phyloP scores from a whole-genome alignment of 148 eudicot species.

The Camellia granthamiana region DNA sequence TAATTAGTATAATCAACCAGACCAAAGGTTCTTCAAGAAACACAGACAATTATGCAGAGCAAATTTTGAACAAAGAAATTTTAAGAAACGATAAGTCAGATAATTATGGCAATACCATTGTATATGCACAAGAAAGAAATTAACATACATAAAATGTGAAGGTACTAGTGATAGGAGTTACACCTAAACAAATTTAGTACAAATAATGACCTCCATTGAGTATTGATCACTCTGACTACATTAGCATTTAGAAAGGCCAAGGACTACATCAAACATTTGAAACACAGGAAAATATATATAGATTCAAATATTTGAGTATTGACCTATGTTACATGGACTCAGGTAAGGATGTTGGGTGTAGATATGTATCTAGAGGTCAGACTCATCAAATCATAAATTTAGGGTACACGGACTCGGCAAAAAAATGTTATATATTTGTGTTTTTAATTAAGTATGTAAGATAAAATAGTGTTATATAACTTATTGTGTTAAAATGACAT shows the following conservation, averaged over 20 bases:
- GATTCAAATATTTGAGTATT: background rate
- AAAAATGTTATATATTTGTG: too few species aligned
- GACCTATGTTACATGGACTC: too few species aligned
- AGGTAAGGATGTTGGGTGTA: too few species aligned
- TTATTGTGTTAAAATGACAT: too few species aligned
- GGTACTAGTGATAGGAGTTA: background rate
- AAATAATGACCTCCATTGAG: background rate
- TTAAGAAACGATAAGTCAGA: background rate
- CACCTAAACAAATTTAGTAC: background rate
- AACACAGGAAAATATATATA: background rate
- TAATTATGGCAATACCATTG: background rate
- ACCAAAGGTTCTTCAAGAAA: slow-evolving; percentile 76
- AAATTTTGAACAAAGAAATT: background rate
- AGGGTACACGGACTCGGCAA: too few species aligned
- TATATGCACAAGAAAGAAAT: slow-evolving; percentile 2
- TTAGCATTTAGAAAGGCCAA: background rate
- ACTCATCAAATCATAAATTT: too few species aligned
- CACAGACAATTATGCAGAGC: background rate
- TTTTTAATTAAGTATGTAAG: too few species aligned
- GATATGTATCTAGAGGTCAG: too few species aligned
- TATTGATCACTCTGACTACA: background rate
- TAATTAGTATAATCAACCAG: slow-evolving; percentile 88
- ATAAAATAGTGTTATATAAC: too few species aligned
- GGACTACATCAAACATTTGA: background rate
- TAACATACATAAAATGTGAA: too few species aligned